Evolutionary conservation across 164 flowering plant species (phyloP).

Genomic region (Piper betle): DNA sequence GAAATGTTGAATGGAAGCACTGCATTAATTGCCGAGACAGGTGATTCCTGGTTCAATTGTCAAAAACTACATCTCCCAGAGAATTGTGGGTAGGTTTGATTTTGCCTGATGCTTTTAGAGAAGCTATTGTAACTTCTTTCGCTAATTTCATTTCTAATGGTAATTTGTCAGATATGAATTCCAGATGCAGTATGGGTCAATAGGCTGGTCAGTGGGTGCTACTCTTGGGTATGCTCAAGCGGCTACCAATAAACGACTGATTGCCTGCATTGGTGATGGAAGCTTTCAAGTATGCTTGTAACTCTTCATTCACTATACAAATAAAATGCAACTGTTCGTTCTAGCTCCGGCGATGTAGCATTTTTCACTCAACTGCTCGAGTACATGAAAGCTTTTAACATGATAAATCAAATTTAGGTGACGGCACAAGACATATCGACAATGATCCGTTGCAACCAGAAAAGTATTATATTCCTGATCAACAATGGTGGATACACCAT

Average conservation of each 20-base stretch:
- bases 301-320: background rate
- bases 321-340: background rate
- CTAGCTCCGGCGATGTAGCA: background rate
- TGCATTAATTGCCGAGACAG: conserved; percentile 82
- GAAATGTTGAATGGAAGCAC: conserved; percentile 46
- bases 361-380: background rate
- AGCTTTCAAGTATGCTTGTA: conserved; percentile 55
- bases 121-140: background rate
- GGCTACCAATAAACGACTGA: conserved; percentile 53
- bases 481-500: conserved; percentile 82
- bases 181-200: conserved; percentile 90
- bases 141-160: background rate
- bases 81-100: conserved; percentile 55
- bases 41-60: conserved; percentile 91
- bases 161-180: conserved; percentile 48
- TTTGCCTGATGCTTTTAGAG: background rate
- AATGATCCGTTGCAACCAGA: conserved; percentile 66
- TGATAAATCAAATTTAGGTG: conserved; percentile 23
- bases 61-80: conserved; percentile 66
- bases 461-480: conserved; percentile 58
- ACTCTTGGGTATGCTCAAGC: conserved; percentile 91
- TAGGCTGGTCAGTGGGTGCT: conserved; percentile 95
- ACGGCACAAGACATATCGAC: conserved; percentile 81
- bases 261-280: conserved; percentile 88
- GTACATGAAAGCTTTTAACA: background rate